A percentile compares a stretch with the other conserved stretches of the same genome.
Evolutionary conservation across 495 filamentous ascomycete genomes (phyloP).

Genomic region (Trichoderma erinaceum): DNA sequence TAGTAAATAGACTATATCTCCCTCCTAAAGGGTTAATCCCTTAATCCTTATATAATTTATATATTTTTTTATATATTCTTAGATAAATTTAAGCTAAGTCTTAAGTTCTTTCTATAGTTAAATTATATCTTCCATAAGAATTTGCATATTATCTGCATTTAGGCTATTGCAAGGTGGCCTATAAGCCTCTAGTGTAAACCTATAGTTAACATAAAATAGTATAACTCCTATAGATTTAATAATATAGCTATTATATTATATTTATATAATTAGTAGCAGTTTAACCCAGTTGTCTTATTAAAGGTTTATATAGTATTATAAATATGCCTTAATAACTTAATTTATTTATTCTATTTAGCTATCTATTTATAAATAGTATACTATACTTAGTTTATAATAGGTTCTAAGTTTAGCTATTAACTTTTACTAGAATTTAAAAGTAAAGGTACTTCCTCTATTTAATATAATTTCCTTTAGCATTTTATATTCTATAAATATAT

Average conservation of each 20-base stretch:
- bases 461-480: constrained; percentile 21
- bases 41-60: constrained; percentile 19
- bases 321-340: constrained; percentile 10
- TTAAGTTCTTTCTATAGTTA: constrained; percentile 20
- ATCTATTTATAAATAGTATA: constrained; percentile 13
- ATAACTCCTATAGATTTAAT: too few relatives aligned
- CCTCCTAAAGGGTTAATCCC: too few relatives aligned
- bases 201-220: too few relatives aligned
- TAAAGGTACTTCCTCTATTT: constrained; percentile 19
- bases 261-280: too few relatives aligned
- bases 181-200: too few relatives aligned
- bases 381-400: constrained; percentile 22
- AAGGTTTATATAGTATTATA: constrained; percentile 4
- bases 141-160: constrained; percentile 21
- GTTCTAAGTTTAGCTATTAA: constrained; percentile 7
- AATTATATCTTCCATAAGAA: constrained; percentile 17
- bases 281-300: too few relatives aligned
- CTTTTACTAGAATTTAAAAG: not conserved
- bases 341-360: constrained; percentile 15
- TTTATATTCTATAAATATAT: constrained; percentile 17
- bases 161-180: not conserved
- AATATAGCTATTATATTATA: too few relatives aligned
- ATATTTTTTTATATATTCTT: constrained; percentile 21
- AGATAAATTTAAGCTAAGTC: constrained; percentile 21
- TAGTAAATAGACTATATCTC: not conserved